A percentile compares a stretch with the other conserved stretches of the same genome.
Conservation (phyloP, 169 alveolate genomes). For the Amoebophrya sp. region DNA sequence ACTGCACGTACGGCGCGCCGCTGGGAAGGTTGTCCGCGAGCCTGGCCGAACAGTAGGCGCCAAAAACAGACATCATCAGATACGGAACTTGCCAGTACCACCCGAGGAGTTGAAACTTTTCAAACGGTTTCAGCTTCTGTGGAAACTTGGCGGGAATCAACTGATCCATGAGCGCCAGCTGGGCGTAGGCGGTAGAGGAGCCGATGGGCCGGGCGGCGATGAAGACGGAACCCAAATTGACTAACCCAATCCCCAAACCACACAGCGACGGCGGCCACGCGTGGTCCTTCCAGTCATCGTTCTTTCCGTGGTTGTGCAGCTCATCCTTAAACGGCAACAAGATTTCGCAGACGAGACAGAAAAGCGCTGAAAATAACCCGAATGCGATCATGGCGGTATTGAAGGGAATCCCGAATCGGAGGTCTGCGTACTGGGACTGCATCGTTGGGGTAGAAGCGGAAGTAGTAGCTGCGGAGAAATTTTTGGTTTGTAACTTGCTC, state of each 20-base stretch:
- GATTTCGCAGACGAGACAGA: not conserved
- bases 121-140: not conserved
- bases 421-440: not conserved
- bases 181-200: not conserved
- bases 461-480: too few relatives aligned
- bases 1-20: not conserved
- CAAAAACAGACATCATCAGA: not conserved
- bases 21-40: not conserved
- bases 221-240: not conserved
- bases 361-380: not conserved
- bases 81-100: not conserved
- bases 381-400: not conserved
- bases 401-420: not conserved
- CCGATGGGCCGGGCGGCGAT: not conserved
- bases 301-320: not conserved
- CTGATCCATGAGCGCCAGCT: not conserved
- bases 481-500: too few relatives aligned
- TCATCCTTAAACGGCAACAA: not conserved
- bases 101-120: not conserved
- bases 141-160: not conserved
- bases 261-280: not conserved
- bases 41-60: not conserved
- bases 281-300: too few relatives aligned
- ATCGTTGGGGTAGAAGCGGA: too few relatives aligned
- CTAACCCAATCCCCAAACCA: not conserved